Evolutionary conservation across 305 asterid species (phyloP).

Genomic region (Solanum hybrid): DNA sequence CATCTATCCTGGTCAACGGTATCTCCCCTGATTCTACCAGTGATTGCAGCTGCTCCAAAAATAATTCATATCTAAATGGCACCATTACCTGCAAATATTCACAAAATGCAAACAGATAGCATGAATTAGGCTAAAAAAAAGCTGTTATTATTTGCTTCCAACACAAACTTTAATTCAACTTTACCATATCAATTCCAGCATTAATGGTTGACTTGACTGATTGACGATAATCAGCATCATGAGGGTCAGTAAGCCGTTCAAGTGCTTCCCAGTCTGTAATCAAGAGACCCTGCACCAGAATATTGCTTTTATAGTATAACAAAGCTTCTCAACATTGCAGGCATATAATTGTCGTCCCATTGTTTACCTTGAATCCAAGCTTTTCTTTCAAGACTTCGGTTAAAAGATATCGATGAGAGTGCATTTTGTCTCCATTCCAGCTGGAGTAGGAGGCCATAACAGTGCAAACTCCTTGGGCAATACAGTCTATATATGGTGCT

Average conservation of each 20-base stretch:
- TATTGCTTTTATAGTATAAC: neutral
- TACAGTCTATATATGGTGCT: constrained; percentile 65
- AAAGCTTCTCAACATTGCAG: neutral
- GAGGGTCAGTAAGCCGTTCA: constrained; percentile 66
- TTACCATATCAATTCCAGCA: constrained; percentile 86
- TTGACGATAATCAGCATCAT: constrained; percentile 64
- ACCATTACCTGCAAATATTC: constrained; percentile 76
- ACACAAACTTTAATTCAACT: neutral
- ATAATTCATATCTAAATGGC: constrained; percentile 78
- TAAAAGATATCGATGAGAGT: constrained; percentile 44
- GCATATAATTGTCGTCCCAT: neutral
- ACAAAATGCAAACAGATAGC: neutral
- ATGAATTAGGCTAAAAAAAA: neutral
- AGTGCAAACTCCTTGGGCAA: constrained; percentile 73
- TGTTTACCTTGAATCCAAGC: constrained; percentile 67
- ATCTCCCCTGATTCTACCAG: constrained; percentile 80
- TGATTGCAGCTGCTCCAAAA: constrained; percentile 58
- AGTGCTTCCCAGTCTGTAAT: constrained; percentile 85
- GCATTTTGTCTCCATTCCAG: constrained; percentile 69
- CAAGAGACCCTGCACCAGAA: constrained; percentile 55
- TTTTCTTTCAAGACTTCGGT: constrained; percentile 63
- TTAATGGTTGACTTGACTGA: constrained; percentile 48
- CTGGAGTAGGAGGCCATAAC: constrained; percentile 84
- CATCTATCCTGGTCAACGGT: constrained; percentile 72
- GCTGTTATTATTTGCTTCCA: neutral